Evolutionary conservation across 2,329 filamentous ascomycete genomes (phyloP), one percentile per base, ranked within the genome.

Genomic region (Colletotrichum sp.): DNA sequence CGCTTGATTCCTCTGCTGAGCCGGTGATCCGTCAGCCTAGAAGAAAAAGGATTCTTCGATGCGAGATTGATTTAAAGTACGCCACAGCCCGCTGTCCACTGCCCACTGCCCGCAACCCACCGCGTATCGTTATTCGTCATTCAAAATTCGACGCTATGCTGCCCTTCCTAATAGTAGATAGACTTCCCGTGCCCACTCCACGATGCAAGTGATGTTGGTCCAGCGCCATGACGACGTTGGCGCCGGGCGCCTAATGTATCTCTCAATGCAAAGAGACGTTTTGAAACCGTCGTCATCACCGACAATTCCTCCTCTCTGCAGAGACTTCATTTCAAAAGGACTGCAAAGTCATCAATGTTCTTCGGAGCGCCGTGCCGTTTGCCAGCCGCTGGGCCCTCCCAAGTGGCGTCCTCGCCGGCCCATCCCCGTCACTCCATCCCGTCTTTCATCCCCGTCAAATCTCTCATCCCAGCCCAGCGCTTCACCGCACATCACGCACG

Each of bases 401-500:
- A 52, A 64, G 56, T 21, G 24, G 70, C 48, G 70, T 26, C 70
- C 73, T 68, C 21, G 62, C 64, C 38, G 21, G 66, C 55, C 48
- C 61, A 66, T 71, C 48, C 48, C 21, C 56, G 38, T 43, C 32
- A 24, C 24, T 68, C 18, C 60, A 64, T 64, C 66, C 48, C 56
- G 34, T 48, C 36, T 61, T 26, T 43, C 66, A 32, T 32, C 61
- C 38, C 28, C 55, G 48, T 48, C 21, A 56, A 76, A 73, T 76
- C 70, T 73, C 58, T 48, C 26, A 12, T 26, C 62, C 68, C 55
- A n/a, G 56, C 38, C 26, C 60, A 24, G 69, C 61, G 73, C 73
- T 72, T 72, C 73, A 73, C 70, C 70, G 72, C 48, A 74, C 72
- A 74, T 71, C 61, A 74, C 70, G 30, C 56, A 48, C 32, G 15